Evolutionary conservation across 192 early-diverging fungal species (phyloP).

Genomic region (Chytriomyces confervae): DNA sequence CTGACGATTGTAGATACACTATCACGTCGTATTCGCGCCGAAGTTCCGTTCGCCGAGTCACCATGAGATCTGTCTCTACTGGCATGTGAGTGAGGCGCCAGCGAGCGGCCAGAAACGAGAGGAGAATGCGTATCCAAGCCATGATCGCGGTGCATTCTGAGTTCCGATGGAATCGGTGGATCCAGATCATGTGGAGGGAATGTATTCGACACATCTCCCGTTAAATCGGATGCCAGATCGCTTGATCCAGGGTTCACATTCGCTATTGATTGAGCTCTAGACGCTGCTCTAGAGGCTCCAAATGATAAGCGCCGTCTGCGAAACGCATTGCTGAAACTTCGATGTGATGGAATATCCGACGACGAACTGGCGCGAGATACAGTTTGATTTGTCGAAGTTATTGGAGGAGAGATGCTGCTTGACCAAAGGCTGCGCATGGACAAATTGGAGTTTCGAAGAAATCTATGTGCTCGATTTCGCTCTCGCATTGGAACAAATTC

Average conservation of each 20-base stretch:
- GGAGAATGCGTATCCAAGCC: too few relatives aligned
- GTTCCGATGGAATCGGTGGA: too few relatives aligned
- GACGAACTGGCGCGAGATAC: neutral
- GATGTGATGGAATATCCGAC: neutral
- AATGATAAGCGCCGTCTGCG: neutral
- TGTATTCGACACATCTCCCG: neutral
- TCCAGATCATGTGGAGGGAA: neutral
- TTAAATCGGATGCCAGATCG: neutral
- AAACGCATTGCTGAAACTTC: neutral
- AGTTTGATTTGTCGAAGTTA: neutral
- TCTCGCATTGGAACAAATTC: neutral
- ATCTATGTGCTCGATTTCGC: neutral
- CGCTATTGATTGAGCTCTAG: too few relatives aligned
- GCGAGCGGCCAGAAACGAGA: too few relatives aligned
- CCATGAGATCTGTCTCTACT: too few relatives aligned
- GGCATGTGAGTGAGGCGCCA: too few relatives aligned
- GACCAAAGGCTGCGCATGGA: neutral
- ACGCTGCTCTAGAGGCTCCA: neutral
- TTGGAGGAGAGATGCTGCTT: neutral
- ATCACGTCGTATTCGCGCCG: too few relatives aligned
- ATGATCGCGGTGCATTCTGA: too few relatives aligned
- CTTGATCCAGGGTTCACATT: neutral
- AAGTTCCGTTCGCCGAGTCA: too few relatives aligned
- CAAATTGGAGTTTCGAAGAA: neutral
- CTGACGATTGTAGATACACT: too few relatives aligned